Evolutionary conservation across 2,329 filamentous ascomycete genomes (phyloP).

Genomic region (Ustulina deusta): DNA sequence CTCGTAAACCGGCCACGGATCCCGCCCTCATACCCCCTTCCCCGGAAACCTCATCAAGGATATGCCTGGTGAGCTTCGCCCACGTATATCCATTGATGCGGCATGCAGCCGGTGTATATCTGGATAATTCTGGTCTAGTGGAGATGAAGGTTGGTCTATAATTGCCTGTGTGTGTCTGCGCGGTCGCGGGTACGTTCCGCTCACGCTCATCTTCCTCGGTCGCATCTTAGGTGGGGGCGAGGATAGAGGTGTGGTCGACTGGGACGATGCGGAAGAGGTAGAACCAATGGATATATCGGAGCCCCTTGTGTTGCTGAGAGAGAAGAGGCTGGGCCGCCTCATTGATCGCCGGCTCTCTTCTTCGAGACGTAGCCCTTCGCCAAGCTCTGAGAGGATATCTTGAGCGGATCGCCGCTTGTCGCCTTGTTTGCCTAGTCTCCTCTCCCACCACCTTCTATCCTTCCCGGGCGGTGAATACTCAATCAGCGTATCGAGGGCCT

Average conservation of each 20-base stretch:
- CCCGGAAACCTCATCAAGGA: slow-evolving; percentile 39
- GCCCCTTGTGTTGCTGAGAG: slow-evolving; percentile 33
- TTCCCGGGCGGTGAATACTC: slow-evolving; percentile 35
- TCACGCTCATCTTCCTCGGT: slow-evolving; percentile 42
- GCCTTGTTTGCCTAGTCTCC: slow-evolving; percentile 34
- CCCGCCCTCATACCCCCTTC: slow-evolving; percentile 12
- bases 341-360: slow-evolving; percentile 32
- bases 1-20: slow-evolving; percentile 4
- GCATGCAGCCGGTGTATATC: slow-evolving; percentile 33
- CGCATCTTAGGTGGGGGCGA: slow-evolving; percentile 31
- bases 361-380: slow-evolving; percentile 37
- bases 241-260: slow-evolving; percentile 31
- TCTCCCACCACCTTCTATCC: slow-evolving; percentile 39
- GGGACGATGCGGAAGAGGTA: slow-evolving; percentile 36
- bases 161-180: slow-evolving; percentile 36
- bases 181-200: slow-evolving; percentile 34
- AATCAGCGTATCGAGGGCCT: slow-evolving; percentile 39
- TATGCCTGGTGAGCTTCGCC: slow-evolving; percentile 40
- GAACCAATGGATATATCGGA: slow-evolving; percentile 35
- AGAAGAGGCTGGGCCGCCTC: slow-evolving; percentile 39
- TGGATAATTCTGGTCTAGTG: slow-evolving; percentile 18
- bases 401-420: slow-evolving; percentile 39
- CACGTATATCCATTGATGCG: slow-evolving; percentile 31
- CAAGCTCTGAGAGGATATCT: slow-evolving; percentile 41
- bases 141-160: slow-evolving; percentile 18